Evolutionary conservation across 179 eudicot species (phyloP), one percentile per base, ranked within the genome.

Genomic region (Pouteria campechiana): DNA sequence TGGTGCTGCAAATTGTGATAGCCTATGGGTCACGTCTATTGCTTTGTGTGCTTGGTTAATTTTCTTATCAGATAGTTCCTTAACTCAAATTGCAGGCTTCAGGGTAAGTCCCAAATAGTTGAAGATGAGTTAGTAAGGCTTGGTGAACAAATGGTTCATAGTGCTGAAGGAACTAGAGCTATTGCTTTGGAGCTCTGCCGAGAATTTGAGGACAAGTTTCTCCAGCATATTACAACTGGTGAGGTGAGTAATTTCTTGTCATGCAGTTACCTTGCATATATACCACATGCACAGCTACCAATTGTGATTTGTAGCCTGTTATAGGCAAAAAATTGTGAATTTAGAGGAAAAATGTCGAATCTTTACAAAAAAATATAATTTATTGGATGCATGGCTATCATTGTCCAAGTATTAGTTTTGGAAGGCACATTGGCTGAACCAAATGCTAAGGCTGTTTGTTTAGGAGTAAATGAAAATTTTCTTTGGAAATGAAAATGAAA

Each of bases 151-250:
- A 75, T 92, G 96, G 96, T 92, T 38, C 62, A 65, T 50, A 87
- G 94, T 49, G 15, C 81, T 23, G 99, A 92, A 60, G 96, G 96
- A 43, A 83, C 96, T 23, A 75, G 79, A 59, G 96, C 96, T 49
- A 70, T 92, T 69, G 99, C 96, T 1, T 61, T 88, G 58, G 95
- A 92, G 64, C 99, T 92, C 57, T 92, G 96, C 68, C 96, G 96
- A 45, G 99, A 92, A 68, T 92, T 92, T 61, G 99, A 92, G 75
- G 99, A 92, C 51, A 88, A 74, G 48, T 92, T 92, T 77, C 76
- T 92, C 53, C 78, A 74, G 60, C 99, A 88, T 50, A 67, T 92
- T 39, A 80, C 81, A 39, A 79, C 92, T 30, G 99, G 96, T 52
- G 96, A 87, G 96, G 96, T 92, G 70, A 64, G 67, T 44, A 24